Evolutionary conservation across 2,329 filamentous ascomycete genomes (phyloP), one percentile per base, ranked within the genome.

Genomic region (Aspergillus jensenii): DNA sequence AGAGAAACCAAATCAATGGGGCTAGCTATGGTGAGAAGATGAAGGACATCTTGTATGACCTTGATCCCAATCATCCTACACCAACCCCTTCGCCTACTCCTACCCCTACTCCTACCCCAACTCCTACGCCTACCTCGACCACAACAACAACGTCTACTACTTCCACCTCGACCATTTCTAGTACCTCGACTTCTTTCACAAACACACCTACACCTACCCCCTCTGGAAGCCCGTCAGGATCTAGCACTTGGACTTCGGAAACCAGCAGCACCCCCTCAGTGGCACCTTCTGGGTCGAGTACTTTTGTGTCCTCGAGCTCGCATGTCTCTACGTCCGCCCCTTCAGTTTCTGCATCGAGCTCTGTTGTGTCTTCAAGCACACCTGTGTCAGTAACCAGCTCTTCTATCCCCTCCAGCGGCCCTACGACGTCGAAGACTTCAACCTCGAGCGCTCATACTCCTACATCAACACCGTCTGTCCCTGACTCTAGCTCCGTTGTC

Each of bases 1-100:
- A 75, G 12, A 71, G 72, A 52, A 84, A 84, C 65, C 55, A 69
- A 14, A 73, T 78, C 54, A 74, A 78, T 55, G 76, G 69, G n/a
- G 64, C 73, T 47, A 70, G 73, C 19, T 84, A 81, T 68, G 72
- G 75, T 2, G 71, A 76, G 52, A 77, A 78, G 70, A 79, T 82
- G 60, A 83, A 82, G 74, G 67, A 76, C 8, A 74, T 79, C 46
- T 67, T 81, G 14, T 49, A 58, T 17, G 54, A 54, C 9, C 65
- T 57, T 51, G 68, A 66, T 56, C 71, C 71, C 56, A 54, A 65
- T 46, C 62, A 63, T 14, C 62, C 65, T 11, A 56, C 59, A 17
- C 55, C 65, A 4, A 68, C 66, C 9, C 57, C 61, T 17, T 49
- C 44, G 43, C 43, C 65, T 41, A 56, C 59, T 6, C 61, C 63